Percentiles rank a stretch among this genome's conserved stretches.
Evolutionary conservation across 164 flowering plant species (phyloP).

Genomic region (Magnolia sinica): DNA sequence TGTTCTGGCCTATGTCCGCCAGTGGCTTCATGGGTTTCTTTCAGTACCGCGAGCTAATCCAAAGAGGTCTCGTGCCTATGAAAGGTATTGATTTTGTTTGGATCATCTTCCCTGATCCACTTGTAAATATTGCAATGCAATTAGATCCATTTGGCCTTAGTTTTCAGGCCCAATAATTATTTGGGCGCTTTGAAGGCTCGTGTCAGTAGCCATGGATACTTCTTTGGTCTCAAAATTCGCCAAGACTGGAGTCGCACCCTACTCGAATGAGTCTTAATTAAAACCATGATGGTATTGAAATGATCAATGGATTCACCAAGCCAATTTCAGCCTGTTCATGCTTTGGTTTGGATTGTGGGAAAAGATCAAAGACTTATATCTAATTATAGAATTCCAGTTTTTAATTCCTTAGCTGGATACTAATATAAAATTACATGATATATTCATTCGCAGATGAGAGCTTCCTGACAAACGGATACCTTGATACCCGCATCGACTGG

Average conservation of each 20-base stretch:
- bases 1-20: constrained; percentile 31
- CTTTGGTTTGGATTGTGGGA: not conserved
- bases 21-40: constrained; percentile 12
- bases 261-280: no score
- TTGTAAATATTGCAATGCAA: not conserved
- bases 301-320: not conserved
- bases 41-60: constrained; percentile 6
- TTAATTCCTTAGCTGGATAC: no score
- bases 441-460: not conserved
- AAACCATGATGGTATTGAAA: not conserved
- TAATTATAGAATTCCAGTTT: not conserved
- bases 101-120: not conserved
- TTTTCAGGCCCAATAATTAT: not conserved
- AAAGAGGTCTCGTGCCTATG: constrained; percentile 24
- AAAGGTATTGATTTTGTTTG: constrained; percentile 20
- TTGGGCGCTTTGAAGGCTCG: not conserved
- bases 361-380: not conserved
- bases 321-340: not conserved
- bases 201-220: not conserved
- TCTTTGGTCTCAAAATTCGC: not conserved
- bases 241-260: no score
- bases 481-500: constrained; percentile 5
- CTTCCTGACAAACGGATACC: constrained; percentile 2
- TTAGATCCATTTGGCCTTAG: not conserved
- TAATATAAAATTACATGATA: no score